Evolutionary conservation across 345 rosid genomes (phyloP).

Genomic region (Sisymbrium altissimum): DNA sequence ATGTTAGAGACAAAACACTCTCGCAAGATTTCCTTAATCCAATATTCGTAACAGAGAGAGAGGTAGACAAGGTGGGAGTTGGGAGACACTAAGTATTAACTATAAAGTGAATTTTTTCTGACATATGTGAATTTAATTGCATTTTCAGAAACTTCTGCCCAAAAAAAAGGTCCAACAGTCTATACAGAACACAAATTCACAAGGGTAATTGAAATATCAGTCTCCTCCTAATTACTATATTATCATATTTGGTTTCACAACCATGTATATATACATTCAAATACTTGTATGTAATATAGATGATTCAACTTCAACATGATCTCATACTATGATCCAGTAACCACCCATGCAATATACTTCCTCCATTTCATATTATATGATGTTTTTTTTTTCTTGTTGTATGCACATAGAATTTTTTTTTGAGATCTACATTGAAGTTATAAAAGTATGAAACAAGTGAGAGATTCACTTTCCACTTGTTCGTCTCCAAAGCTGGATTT

Average conservation of each 20-base stretch:
- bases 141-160: conserved; percentile 28
- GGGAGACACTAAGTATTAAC: conserved; percentile 21
- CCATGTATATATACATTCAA: background rate
- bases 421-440: background rate
- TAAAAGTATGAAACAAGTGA: background rate
- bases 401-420: background rate
- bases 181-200: conserved; percentile 12
- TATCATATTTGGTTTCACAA: background rate
- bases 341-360: background rate
- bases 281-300: background rate
- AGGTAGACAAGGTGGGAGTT: conserved; percentile 27
- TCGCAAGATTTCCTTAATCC: background rate
- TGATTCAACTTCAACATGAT: background rate
- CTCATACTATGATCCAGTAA: background rate
- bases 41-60: background rate
- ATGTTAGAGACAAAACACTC: background rate
- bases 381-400: background rate
- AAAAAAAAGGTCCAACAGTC: background rate
- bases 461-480: background rate
- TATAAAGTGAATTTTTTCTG: conserved; percentile 29
- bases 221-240: background rate
- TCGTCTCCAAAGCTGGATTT: background rate
- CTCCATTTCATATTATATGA: background rate
- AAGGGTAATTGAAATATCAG: background rate
- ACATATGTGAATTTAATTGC: conserved; percentile 23